Evolutionary conservation across 2,329 filamentous ascomycete genomes (phyloP), one percentile per base, ranked within the genome.

Genomic region (Didymella exigua): DNA sequence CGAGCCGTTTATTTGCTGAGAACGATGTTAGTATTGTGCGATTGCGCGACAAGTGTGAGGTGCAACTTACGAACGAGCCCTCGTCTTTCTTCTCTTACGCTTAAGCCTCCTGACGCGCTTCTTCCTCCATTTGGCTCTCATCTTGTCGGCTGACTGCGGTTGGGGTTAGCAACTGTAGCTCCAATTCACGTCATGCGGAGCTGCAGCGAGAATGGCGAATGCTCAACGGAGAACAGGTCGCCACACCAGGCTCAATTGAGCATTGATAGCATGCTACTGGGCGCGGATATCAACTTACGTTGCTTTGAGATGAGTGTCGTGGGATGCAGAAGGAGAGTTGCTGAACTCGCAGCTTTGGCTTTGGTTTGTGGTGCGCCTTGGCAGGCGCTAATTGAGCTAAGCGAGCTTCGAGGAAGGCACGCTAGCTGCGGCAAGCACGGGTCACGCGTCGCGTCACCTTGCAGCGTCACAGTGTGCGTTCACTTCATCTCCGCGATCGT

Each of bases 11-110:
- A 79, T 72, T 79, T 79, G 76, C 77, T 79, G 62, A 7, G 36
- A 8, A 4, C 13, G 21, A 14, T 59, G 59, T 65, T 51, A 67
- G 63, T 43, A 11, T 27, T n/a, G 11, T 10, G 33, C 19, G 14
- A 27, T 29, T 21, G 49, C 8, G 31, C 10, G 21, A 27, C 24
- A 42, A 19, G 11, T 27, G 11, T 36, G 36, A 54, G 26, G 34
- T 37, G 38, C 36, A 62, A 82, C 92, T 86, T 86, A 98, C 95
- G 88, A 93, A 84, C 95, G 85, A 76, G 93, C 95, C 81, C 95
- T 88, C 84, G 95, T 96, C 93, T 99, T 99, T 92, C 95, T 96
- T 85, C 95, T 92, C 93, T 99, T 99, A 80, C 93, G 89, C 90
- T 98, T 98, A 82, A 99, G 91, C 82, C 95, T 89, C 77, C 95